A percentile compares a stretch with the other conserved stretches of the same genome.
Conservation (phyloP, 1,139 yeast species). For the Saccharomyces uvarum region DNA sequence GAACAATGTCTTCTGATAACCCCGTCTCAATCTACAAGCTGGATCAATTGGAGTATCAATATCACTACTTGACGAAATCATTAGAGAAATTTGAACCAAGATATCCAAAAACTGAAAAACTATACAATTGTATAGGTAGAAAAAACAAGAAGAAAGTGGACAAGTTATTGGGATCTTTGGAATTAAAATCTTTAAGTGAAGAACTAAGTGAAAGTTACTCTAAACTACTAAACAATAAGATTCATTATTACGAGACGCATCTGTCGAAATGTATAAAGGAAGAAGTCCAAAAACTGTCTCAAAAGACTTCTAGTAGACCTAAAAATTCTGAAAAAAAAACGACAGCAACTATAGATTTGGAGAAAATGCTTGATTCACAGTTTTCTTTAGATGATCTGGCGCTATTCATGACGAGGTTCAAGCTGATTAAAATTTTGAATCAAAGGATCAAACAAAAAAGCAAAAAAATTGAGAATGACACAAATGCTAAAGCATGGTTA, state of each 20-base stretch:
- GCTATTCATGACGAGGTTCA: background rate
- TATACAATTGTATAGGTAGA: constrained; percentile 43
- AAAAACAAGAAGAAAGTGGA: constrained; percentile 31
- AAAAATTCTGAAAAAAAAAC: background rate
- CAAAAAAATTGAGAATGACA: constrained; percentile 1
- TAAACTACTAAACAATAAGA: constrained; percentile 44
- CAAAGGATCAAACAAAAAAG: constrained; percentile 8
- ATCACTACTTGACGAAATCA: constrained; percentile 26
- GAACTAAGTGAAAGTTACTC: constrained; percentile 42
- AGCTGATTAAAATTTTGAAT: constrained; percentile 8
- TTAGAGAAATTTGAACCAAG: constrained; percentile 38
- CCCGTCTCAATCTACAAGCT: constrained; percentile 19
- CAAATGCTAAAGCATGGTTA: constrained; percentile 25
- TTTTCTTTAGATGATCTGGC: background rate
- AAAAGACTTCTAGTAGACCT: background rate
- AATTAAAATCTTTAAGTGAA: constrained; percentile 37
- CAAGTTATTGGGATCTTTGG: constrained; percentile 36
- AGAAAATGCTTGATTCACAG: background rate
- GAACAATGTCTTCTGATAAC: background rate
- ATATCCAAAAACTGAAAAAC: constrained; percentile 45
- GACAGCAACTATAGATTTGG: background rate
- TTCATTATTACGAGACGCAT: constrained; percentile 42
- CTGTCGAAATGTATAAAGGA: constrained; percentile 32
- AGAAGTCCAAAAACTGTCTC: constrained; percentile 12
- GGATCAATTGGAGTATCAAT: constrained; percentile 33